Evolutionary conservation across 169 alveolate genomes (phyloP), one percentile per base, ranked within the genome.

Genomic region (Condylostoma magnum): DNA sequence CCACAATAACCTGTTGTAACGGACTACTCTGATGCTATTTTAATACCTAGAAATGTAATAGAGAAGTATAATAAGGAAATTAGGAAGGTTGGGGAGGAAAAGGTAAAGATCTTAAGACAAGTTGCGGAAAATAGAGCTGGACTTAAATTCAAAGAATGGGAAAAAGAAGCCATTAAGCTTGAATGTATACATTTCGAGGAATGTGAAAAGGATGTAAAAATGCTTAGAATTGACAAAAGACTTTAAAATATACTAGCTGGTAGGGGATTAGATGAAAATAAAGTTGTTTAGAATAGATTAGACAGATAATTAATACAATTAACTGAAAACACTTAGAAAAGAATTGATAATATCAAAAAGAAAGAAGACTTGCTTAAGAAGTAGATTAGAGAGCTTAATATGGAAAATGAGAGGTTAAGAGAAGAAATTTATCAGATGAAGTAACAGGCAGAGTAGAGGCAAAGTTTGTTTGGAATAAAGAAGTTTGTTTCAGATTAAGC

Each of bases 1-100:
- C 89, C 94, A 5, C 82, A 90, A 53, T 86, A 84, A 0, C 91
- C 93, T 4, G 92, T 90, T 6, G 95, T 91, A 22, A 92, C 95
- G 20, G 92, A 85, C 70, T 87, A 85, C 71, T 57, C 81, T 22
- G 98, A 92, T 56, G 96, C 97, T 0, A 90, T 93, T 33, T 77
- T 94, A 22, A 85, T 94, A 10, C 83, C 84, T 51, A 86, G 85
- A 57, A 90, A 89, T 41, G 92, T 81, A 6, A 88, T 94, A 48
- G 94, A 88, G 28, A 78, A 80, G 57, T 89, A 92, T 65, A 92
- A 96, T 83, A 75, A 77, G 60, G 82, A 85, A 68, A 90, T 91
- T 53, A 69, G 69, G 44, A 80, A 83, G 31, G 73, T 77, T 44
- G 96, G 96, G 58, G 77, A 78, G 50, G 77, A 82, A 77, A 95